These are phyloP conservation scores for Wallemia mellicola DNA, from an alignment of 1,284 basidiomycete species.

Conservation along the genomic window DNA sequence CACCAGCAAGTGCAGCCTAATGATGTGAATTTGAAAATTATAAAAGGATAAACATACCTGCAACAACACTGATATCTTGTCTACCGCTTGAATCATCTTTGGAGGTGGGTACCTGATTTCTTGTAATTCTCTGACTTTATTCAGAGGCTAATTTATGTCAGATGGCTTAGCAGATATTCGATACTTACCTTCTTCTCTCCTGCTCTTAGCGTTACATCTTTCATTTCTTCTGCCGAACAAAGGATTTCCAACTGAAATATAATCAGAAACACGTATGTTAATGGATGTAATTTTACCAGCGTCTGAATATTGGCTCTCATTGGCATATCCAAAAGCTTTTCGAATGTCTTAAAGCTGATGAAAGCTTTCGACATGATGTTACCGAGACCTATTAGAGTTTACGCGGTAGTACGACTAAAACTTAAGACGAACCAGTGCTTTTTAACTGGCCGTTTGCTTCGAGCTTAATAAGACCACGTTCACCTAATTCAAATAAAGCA, in stretches of 20 bases:
- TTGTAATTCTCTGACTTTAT: neutral
- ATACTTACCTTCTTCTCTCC: neutral
- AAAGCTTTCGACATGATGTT: neutral
- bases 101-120: neutral
- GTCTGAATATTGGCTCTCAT: neutral
- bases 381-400: neutral
- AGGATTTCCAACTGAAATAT: neutral
- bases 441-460: neutral
- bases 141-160: neutral
- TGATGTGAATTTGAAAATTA: neutral
- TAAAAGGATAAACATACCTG: neutral
- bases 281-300: neutral
- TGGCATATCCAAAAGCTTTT: neutral
- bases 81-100: neutral
- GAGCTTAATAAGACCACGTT: neutral
- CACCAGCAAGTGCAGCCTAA: neutral
- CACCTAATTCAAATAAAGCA: neutral
- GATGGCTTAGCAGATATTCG: too few species aligned
- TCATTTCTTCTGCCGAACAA: neutral
- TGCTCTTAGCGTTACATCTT: neutral
- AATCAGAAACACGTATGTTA: neutral
- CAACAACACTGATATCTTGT: neutral
- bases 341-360: neutral
- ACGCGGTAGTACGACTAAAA: neutral
- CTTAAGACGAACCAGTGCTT: neutral